Evolutionary conservation across 2,329 filamentous ascomycete species (phyloP), one percentile per base, ranked within the genome.

Genomic region (Aspergillus ochraceus): DNA sequence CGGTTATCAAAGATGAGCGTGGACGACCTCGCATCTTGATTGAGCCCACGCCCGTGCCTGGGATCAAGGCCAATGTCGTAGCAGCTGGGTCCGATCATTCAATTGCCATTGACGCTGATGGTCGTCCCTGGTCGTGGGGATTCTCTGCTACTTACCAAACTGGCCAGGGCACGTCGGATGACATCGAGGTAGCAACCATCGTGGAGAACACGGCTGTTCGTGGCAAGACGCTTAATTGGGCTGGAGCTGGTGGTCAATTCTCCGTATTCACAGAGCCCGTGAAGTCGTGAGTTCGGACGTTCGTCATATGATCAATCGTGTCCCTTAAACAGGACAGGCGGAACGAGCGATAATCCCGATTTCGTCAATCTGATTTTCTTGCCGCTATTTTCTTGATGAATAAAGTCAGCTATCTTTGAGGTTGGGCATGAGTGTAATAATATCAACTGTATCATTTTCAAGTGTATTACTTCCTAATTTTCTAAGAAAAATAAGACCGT

Each of bases 161-260:
- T 4, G 91, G 91, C 11, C 88, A 88, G 68, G 90, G 90, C 47
- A 88, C 83, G 1, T 86, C 86, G n/a, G 90, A 95, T 53, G 92
- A 97, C 67, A 84, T 97, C 30, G 84, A 89, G 66, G 82, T 85
- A 24, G 91, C 93, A 0, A 95, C 90, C 0, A 70, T 88, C 52
- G 90, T 97, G 58, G 90, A 96, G 70, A 97, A 97, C 79, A 90
- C 88, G 12, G 92, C 92, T 47, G 85, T 95, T 29, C 84, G 87
- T 30, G 90, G 86, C 47, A 88, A 89, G 77, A 87, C 88, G 74
- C 82, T 97, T 49, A 83, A 87, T 36, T 91, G 84, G 77, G 90
- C 90, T n/a, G 91, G 90, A 49, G 89, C 89, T n/a, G 93, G 94
- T 65, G 92, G 92, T 5, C 93, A 97, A 72, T 97, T 77, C 67